These are phyloP conservation scores for Citrus medica DNA, from an alignment of 345 rosid genomes.

Conservation along the genomic window DNA sequence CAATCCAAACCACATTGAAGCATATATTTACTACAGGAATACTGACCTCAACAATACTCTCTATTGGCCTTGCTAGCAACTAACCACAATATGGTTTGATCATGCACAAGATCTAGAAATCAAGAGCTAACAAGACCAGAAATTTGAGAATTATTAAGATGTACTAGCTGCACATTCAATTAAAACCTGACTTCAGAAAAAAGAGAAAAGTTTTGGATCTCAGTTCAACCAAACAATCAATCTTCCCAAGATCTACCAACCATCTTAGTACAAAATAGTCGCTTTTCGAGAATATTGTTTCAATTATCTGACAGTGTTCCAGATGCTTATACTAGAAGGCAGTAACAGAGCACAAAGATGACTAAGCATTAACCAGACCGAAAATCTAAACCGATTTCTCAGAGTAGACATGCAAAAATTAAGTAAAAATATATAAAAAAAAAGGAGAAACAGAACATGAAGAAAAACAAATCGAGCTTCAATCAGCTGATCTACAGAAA, in stretches of 20 bases:
- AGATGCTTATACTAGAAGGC: background rate
- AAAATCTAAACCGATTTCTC: background rate
- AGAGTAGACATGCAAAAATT: background rate
- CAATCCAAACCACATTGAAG: background rate
- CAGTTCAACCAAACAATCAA: background rate
- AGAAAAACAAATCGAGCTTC: no score
- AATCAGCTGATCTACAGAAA: no score
- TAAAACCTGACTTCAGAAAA: background rate
- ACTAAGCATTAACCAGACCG: background rate
- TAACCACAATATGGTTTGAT: background rate
- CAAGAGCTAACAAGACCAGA: background rate
- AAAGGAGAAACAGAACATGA: no score
- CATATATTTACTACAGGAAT: background rate
- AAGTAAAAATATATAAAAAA: background rate
- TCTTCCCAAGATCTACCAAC: background rate
- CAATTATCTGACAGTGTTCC: background rate
- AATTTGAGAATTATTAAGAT: background rate
- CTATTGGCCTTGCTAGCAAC: background rate
- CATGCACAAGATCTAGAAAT: background rate
- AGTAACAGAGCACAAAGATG: background rate
- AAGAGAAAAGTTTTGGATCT: background rate
- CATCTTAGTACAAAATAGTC: no score
- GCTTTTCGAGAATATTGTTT: background rate
- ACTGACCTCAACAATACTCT: background rate
- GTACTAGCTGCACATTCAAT: background rate